Conservation (phyloP, 2,329 filamentous ascomycete genomes). For the Aureobasidium vineae region DNA sequence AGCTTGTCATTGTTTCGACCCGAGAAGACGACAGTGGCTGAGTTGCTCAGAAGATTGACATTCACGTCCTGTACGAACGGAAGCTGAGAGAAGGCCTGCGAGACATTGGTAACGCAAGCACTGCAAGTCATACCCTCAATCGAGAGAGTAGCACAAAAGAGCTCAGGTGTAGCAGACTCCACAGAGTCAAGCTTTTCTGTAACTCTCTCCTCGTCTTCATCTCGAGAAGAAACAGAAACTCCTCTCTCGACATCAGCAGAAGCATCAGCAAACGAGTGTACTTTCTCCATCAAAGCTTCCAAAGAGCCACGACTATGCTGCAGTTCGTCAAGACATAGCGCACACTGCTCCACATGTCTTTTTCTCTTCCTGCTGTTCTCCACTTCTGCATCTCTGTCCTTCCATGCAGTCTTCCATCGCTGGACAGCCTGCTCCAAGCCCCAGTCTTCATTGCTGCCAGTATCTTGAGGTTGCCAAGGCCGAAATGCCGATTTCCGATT, state of each 20-base stretch:
- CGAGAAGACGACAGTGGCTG: constrained; percentile 46
- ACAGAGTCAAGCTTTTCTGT: constrained; percentile 2
- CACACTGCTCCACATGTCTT: constrained; percentile 27
- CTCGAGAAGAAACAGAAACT: neutral
- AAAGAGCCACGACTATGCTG: neutral
- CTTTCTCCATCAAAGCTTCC: constrained; percentile 5
- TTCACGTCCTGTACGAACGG: constrained; percentile 49
- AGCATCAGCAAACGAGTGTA: neutral
- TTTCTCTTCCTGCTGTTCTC: constrained; percentile 24
- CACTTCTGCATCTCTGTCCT: constrained; percentile 4
- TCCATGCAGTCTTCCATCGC: constrained; percentile 28
- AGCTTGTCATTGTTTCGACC: constrained; percentile 50
- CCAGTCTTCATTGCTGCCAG: constrained; percentile 9
- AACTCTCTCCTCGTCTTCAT: neutral
- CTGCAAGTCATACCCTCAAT: constrained; percentile 61
- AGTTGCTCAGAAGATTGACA: constrained; percentile 54
- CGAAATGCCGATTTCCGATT: neutral
- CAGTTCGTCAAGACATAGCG: constrained; percentile 25
- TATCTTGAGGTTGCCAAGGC: neutral
- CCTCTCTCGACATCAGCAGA: neutral
- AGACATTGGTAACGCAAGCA: constrained; percentile 53
- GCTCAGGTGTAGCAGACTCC: neutral
- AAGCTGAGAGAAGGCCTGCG: constrained; percentile 46
- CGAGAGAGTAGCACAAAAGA: constrained; percentile 45
- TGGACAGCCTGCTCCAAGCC: constrained; percentile 29